These are phyloP conservation scores for Chalaropsis thielavioides DNA, from an alignment of 2,329 filamentous ascomycete species.

Conservation along the genomic window DNA sequence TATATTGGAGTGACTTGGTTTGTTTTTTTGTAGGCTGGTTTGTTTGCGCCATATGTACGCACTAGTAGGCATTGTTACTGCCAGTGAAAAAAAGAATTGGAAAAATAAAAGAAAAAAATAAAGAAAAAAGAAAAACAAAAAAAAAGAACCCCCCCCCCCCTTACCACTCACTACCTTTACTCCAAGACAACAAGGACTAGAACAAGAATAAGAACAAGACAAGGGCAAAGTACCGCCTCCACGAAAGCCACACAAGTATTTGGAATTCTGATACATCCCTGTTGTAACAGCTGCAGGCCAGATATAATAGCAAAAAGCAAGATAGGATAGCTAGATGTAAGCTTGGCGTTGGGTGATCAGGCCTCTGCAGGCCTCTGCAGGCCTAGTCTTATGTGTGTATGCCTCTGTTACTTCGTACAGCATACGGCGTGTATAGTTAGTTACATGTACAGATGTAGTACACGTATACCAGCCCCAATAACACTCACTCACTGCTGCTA, in stretches of 20 bases:
- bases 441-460: no score
- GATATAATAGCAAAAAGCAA: background rate
- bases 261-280: background rate
- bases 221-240: background rate
- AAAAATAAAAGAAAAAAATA: no score
- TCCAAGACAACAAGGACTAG: no score
- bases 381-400: no score
- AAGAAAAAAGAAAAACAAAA: no score
- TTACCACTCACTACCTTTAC: no score
- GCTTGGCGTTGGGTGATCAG: background rate
- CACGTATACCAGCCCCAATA: background rate
- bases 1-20: background rate
- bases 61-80: no score
- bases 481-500: background rate
- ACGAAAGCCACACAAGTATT: background rate
- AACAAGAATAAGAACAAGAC: background rate
- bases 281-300: background rate
- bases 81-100: no score
- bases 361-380: background rate
- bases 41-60: background rate
- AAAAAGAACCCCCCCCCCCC: no score
- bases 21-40: background rate
- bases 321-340: background rate
- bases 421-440: no score
- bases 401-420: background rate